phyloP scores from a whole-genome alignment of 179 eudicot species.

The Spergularia azorica region DNA sequence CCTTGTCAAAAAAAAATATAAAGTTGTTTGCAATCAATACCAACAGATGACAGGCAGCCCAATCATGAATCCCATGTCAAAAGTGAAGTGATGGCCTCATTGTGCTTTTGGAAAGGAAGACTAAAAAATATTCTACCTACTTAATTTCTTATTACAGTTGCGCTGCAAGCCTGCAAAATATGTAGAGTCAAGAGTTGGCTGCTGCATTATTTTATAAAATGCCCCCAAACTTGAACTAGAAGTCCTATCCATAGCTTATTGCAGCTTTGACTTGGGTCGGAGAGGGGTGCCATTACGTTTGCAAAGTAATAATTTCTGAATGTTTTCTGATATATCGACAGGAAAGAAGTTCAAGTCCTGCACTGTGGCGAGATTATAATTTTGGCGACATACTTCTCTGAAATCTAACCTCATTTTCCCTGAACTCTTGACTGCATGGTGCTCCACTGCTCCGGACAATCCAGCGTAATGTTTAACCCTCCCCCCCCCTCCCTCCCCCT shows the following conservation, averaged over 20 bases:
- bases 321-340: constrained; percentile 34
- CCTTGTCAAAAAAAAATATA: no score
- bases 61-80: constrained; percentile 1
- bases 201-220: constrained; percentile 20
- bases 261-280: constrained; percentile 1
- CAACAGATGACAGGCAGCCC: not conserved
- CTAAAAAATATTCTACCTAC: constrained; percentile 9
- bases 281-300: not conserved
- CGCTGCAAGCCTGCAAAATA: not conserved
- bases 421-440: not conserved
- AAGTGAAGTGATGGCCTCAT: constrained; percentile 20
- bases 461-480: no score
- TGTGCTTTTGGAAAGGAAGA: not conserved
- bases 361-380: constrained; percentile 50
- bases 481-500: no score
- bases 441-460: not conserved
- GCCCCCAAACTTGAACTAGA: not conserved
- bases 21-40: constrained; percentile 3
- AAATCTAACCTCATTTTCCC: constrained; percentile 20
- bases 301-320: not conserved
- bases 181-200: not conserved
- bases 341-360: constrained; percentile 70
- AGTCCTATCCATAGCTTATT: not conserved
- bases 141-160: not conserved
- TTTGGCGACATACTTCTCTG: constrained; percentile 65